Evolutionary conservation across 2,329 filamentous ascomycete species (phyloP).

Genomic region (Colletotrichum graminicola): DNA sequence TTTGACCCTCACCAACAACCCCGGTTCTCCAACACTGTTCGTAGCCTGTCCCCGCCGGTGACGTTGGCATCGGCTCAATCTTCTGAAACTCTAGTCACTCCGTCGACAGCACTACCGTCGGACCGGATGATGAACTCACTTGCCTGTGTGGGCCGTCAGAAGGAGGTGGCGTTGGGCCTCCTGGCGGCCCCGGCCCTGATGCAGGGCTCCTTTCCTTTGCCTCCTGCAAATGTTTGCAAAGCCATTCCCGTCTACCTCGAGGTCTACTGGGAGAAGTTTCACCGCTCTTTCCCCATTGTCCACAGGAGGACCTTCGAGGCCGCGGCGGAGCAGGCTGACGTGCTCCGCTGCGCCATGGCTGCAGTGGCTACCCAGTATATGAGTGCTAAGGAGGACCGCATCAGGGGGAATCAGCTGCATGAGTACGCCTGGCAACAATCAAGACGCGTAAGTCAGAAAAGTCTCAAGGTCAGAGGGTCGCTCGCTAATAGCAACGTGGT

Average conservation of each 20-base stretch:
- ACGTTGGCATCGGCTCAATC: constrained; percentile 58
- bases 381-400: constrained; percentile 61
- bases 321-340: constrained; percentile 54
- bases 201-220: constrained; percentile 51
- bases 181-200: constrained; percentile 54
- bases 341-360: constrained; percentile 67
- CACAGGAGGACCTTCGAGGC: constrained; percentile 61
- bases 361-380: constrained; percentile 67
- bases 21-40: constrained; percentile 58
- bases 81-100: constrained; percentile 63
- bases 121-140: constrained; percentile 52
- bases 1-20: constrained; percentile 53
- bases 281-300: constrained; percentile 63
- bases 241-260: constrained; percentile 64
- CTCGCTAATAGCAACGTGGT: constrained; percentile 13
- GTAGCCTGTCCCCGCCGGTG: constrained; percentile 62
- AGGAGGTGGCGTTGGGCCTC: constrained; percentile 55
- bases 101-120: constrained; percentile 55
- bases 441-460: constrained; percentile 59
- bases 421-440: constrained; percentile 63
- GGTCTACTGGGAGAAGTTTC: constrained; percentile 66
- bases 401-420: constrained; percentile 63
- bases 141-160: constrained; percentile 55
- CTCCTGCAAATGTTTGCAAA: constrained; percentile 50
- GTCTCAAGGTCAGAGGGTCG: not conserved